Base-by-base conservation (phyloP, 495 filamentous ascomycete genomes). In the Hapsidospora chrysogenum region DNA sequence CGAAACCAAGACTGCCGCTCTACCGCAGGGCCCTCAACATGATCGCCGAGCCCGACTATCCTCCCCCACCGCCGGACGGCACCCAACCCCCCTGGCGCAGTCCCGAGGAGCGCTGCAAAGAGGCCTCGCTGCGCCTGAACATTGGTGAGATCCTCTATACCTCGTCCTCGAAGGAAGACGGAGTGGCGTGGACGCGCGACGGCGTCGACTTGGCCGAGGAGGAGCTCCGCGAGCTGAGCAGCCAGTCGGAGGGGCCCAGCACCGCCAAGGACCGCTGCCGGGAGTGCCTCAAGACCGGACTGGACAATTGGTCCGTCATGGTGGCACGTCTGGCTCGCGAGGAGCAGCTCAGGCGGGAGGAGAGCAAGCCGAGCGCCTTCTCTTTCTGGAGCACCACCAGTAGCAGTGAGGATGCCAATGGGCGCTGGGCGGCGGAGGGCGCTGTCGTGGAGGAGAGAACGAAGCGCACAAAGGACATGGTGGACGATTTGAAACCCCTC, bases 71-170 rank as follows among this genome's bases (percentile, higher is more conserved):
- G 0, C 56, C 65, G 7, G 71, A 78, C 18, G 85, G 84, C 19
- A 66, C 79, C 30, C 52, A 66, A 11, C 66, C 77, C 0, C 73
- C 82, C 0, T 35, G 62, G 3, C 75, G 78, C 22, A 66, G 68
- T 20, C 37, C 65, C 0, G 56, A 58, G 17, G 74, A 79, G 35
- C 55, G 65, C 19, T 94, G 89, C 63, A 78, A 84, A 33, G 83
- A 93, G 51, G 85, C 84, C 3, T 80, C 68, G 4, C 56, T 94
- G 3, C 80, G 85, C 74, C 67, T 79, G 14, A 84, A 93, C 54
- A 85, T 97, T 38, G 92, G 87, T 36, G 89, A 97, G 60, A 85
- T 96, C 41, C 55, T 97, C 31, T 96, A 78, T 58, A 70, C 84
- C 1, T 44, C 55, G 4, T 30, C 33, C 29, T 43, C 30, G 20